phyloP scores from a whole-genome alignment of 108 stramenopile genomes.

The Cyclotella sp. region DNA sequence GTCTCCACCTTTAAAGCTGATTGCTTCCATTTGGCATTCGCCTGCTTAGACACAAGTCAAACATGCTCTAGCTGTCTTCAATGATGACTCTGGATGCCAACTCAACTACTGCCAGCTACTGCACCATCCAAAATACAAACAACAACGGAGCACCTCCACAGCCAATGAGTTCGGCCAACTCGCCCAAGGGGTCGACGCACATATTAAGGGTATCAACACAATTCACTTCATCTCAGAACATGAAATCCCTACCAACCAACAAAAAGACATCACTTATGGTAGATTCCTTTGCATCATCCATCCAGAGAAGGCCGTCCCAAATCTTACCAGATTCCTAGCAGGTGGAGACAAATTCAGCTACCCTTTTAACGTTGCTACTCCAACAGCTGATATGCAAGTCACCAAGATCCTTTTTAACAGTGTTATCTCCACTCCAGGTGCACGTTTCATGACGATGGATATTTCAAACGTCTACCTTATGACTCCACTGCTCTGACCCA shows the following conservation, averaged over 20 bases:
- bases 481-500: slow-evolving; percentile 16
- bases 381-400: background rate
- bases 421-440: no score
- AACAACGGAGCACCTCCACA: background rate
- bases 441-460: no score
- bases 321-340: background rate
- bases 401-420: no score
- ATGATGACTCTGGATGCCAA: no score
- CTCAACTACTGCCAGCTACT: background rate
- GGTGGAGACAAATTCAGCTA: background rate
- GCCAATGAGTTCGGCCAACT: background rate
- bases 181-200: background rate
- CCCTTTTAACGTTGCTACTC: background rate
- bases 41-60: no score
- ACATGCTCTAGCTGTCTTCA: slow-evolving; percentile 16
- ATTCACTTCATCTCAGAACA: background rate
- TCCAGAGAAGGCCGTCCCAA: background rate
- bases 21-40: no score
- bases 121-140: background rate
- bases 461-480: slow-evolving; percentile 33
- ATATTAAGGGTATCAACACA: background rate
- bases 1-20: no score
- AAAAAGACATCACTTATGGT: background rate
- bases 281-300: background rate
- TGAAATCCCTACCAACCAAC: background rate